phyloP scores from a whole-genome alignment of 768 basidiomycete genomes.

The Psilocybe subaeruginosa region DNA sequence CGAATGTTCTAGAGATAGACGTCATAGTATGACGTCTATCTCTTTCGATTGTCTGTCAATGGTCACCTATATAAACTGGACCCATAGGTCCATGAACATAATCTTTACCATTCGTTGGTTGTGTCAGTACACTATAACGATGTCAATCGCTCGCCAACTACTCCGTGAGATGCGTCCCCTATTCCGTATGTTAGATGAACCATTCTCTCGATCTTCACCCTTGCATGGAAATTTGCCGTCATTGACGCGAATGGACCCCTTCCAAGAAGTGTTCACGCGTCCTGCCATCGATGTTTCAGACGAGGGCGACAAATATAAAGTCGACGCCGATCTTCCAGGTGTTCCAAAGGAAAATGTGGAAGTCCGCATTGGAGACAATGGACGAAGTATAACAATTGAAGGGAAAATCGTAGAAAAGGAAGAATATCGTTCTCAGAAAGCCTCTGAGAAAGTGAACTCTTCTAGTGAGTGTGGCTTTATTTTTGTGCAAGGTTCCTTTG shows the following conservation, averaged over 20 bases:
- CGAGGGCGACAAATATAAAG: conserved; percentile 61
- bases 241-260: conserved; percentile 28
- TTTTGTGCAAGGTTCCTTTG: background rate
- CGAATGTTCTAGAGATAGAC: background rate
- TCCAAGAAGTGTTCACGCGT: conserved; percentile 26
- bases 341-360: conserved; percentile 78
- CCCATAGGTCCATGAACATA: too few species aligned
- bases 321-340: conserved; percentile 81
- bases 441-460: conserved; percentile 21
- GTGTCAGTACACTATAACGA: conserved; percentile 25
- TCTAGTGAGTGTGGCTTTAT: conserved; percentile 24
- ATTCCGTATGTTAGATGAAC: conserved; percentile 78
- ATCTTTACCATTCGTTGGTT: background rate
- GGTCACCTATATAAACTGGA: background rate
- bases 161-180: conserved; percentile 74
- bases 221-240: conserved; percentile 26
- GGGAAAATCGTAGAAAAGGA: conserved; percentile 49
- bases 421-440: background rate
- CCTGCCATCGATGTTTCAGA: conserved; percentile 75
- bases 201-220: conserved; percentile 36
- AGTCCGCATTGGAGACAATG: conserved; percentile 70
- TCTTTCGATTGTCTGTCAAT: background rate
- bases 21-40: background rate
- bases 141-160: conserved; percentile 70
- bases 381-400: conserved; percentile 72